Evolutionary conservation across 495 filamentous ascomycete species (phyloP).

Genomic region (Annulohypoxylon maeteangense): DNA sequence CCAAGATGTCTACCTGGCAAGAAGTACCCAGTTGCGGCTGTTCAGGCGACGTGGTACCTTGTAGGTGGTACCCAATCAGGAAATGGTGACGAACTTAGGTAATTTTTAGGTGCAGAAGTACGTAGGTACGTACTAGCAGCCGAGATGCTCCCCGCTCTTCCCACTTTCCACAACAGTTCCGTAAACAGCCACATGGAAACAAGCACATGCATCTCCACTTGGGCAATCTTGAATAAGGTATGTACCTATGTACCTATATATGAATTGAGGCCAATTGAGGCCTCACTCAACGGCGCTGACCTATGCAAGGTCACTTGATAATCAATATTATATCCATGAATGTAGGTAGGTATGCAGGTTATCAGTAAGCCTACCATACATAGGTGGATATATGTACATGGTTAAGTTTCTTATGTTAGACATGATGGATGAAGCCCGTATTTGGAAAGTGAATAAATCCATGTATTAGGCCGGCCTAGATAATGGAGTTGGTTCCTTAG

Average conservation of each 20-base stretch:
- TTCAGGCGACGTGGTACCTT: conserved; percentile 42
- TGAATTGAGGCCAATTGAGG: background rate
- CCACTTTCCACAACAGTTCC: background rate
- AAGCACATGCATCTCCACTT: background rate
- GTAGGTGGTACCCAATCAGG: conserved; percentile 40
- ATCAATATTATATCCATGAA: conserved; percentile 2
- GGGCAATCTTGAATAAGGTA: background rate
- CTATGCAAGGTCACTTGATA: background rate
- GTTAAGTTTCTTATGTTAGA: background rate
- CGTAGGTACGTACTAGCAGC: background rate
- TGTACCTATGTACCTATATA: background rate
- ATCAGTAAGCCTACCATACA: background rate
- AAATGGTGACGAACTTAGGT: background rate
- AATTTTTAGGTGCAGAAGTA: conserved; percentile 7
- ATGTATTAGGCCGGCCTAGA: background rate
- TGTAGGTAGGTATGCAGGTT: background rate
- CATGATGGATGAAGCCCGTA: background rate
- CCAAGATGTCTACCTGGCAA: conserved; percentile 30
- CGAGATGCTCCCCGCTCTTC: background rate
- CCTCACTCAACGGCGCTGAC: background rate
- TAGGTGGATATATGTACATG: background rate
- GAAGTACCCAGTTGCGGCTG: conserved; percentile 32
- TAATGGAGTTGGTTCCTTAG: too few species aligned
- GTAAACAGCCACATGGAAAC: conserved; percentile 12
- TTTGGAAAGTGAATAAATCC: background rate